Percentiles rank a stretch among this genome's conserved stretches.
Conservation (phyloP, 2,329 filamentous ascomycete genomes). For the Colletotrichum neosansevieriae region DNA sequence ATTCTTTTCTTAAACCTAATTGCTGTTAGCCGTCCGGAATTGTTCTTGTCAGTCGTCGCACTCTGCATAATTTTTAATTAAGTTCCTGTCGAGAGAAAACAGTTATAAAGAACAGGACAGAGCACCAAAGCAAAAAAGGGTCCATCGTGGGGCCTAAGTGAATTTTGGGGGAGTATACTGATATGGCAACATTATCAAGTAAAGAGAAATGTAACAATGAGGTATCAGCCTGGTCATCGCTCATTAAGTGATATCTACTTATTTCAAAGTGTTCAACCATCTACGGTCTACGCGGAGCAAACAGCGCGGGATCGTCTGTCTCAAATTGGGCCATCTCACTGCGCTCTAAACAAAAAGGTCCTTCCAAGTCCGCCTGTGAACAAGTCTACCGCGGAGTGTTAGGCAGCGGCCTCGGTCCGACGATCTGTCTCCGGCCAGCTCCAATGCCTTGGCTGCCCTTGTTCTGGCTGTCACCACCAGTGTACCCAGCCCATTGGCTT, state of each 20-base stretch:
- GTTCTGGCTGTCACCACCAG: slow-evolving; percentile 81
- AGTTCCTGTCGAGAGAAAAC: too few relatives aligned
- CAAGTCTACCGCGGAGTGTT: slow-evolving; percentile 26
- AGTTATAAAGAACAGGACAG: too few relatives aligned
- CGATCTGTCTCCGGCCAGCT: slow-evolving; percentile 79
- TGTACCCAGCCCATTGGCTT: slow-evolving; percentile 79
- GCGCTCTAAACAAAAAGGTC: slow-evolving; percentile 11
- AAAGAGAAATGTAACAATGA: not conserved
- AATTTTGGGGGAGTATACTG: too few relatives aligned
- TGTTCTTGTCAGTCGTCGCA: too few relatives aligned
- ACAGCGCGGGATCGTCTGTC: not conserved
- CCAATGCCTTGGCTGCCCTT: slow-evolving; percentile 74
- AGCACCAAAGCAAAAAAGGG: too few relatives aligned
- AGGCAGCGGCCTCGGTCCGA: slow-evolving; percentile 79
- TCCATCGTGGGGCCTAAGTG: too few relatives aligned
- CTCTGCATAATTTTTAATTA: too few relatives aligned
- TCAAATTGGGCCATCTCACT: not conserved
- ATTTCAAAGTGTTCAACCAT: slow-evolving; percentile 1
- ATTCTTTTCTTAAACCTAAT: too few relatives aligned
- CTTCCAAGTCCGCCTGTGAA: not conserved
- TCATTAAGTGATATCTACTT: slow-evolving; percentile 17
- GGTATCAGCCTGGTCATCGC: slow-evolving; percentile 5
- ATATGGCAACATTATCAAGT: too few relatives aligned
- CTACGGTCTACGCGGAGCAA: not conserved
- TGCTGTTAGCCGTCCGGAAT: too few relatives aligned